These are phyloP conservation scores for Erodium trifolium DNA, from an alignment of 441 rosid species.

Conservation along the genomic window DNA sequence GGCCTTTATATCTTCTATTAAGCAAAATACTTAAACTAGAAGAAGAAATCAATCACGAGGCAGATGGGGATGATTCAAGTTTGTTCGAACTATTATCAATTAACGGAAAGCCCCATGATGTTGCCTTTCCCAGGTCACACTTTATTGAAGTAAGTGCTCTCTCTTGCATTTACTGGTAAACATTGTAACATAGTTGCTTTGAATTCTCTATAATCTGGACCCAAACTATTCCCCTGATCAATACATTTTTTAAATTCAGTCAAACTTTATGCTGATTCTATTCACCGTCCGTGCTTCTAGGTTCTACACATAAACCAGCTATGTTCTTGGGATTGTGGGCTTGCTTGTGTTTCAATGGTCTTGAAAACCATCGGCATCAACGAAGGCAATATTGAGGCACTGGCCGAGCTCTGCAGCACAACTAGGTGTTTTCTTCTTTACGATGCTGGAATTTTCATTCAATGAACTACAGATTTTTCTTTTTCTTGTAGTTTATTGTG, in stretches of 20 bases:
- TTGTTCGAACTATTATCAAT: constrained; percentile 29
- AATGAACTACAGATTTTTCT: neutral
- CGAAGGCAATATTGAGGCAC: constrained; percentile 43
- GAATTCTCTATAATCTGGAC: neutral
- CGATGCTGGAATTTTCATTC: neutral
- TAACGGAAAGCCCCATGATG: constrained; percentile 23
- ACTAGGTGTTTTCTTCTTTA: constrained; percentile 42
- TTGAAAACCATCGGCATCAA: constrained; percentile 57
- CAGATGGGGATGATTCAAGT: constrained; percentile 24
- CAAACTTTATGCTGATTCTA: constrained; percentile 1
- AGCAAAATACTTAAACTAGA: constrained; percentile 65
- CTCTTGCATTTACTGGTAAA: neutral
- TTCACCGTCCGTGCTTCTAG: constrained; percentile 27
- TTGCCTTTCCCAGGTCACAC: constrained; percentile 32
- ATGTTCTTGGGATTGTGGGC: constrained; percentile 90
- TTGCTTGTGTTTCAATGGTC: constrained; percentile 83
- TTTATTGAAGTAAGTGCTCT: constrained; percentile 42
- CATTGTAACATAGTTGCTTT: constrained; percentile 9
- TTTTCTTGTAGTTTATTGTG: constrained; percentile 4
- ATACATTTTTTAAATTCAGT: neutral
- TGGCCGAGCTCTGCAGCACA: constrained; percentile 68
- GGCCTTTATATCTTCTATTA: constrained; percentile 60
- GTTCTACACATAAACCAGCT: constrained; percentile 79
- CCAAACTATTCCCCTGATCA: neutral
- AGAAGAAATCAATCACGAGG: constrained; percentile 32